Evolutionary conservation across 768 basidiomycete species (phyloP).

Genomic region (Strobilomyces echinocephalus): DNA sequence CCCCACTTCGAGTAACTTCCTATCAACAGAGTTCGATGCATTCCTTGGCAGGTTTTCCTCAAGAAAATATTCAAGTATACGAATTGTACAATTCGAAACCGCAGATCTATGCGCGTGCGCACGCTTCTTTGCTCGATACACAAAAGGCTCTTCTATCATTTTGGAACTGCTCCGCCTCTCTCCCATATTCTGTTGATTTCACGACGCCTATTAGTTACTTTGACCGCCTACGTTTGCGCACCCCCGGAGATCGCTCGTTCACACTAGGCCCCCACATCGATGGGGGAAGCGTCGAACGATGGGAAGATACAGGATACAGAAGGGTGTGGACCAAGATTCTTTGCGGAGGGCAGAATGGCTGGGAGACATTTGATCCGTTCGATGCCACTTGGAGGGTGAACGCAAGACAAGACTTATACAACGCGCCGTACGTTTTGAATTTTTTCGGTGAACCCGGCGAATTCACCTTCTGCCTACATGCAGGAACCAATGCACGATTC

Average conservation of each 20-base stretch:
- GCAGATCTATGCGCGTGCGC: slow-evolving; percentile 66
- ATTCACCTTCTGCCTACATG: neutral
- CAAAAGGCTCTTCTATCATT: slow-evolving; percentile 55
- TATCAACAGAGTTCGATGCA: neutral
- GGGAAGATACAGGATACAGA: slow-evolving; percentile 46
- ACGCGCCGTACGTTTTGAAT: slow-evolving; percentile 40
- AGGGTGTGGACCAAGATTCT: slow-evolving; percentile 43
- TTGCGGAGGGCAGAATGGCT: slow-evolving; percentile 34
- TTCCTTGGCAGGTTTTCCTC: slow-evolving; percentile 51
- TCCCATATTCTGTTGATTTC: slow-evolving; percentile 42
- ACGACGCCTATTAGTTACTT: slow-evolving; percentile 67
- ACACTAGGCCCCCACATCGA: slow-evolving; percentile 60
- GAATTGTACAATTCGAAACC: slow-evolving; percentile 67
- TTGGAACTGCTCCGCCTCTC: slow-evolving; percentile 45
- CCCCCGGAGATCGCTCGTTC: slow-evolving; percentile 66
- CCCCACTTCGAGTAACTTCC: neutral
- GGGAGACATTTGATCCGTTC: slow-evolving; percentile 49
- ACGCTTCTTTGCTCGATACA: slow-evolving; percentile 51
- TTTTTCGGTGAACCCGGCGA: neutral
- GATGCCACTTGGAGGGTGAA: slow-evolving; percentile 42
- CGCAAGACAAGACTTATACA: slow-evolving; percentile 58
- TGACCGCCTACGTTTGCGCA: slow-evolving; percentile 69
- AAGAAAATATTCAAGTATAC: slow-evolving; percentile 63
- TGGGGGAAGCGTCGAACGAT: slow-evolving; percentile 50
- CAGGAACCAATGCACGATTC: slow-evolving; percentile 51